These are phyloP conservation scores for Sordariomycetes sp. DNA, from an alignment of 2,329 filamentous ascomycete genomes.

Conservation along the genomic window DNA sequence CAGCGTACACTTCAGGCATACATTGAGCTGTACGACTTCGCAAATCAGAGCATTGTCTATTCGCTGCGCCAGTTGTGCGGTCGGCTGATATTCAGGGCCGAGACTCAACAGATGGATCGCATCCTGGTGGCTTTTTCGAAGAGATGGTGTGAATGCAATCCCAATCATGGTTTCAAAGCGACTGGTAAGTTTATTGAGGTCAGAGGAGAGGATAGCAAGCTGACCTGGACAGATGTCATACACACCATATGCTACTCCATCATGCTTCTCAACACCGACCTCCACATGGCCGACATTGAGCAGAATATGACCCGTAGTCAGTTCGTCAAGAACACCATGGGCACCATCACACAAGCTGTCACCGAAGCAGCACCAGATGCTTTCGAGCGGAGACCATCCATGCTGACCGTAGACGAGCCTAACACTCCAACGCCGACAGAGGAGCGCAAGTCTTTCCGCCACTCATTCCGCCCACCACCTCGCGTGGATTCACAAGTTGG, in stretches of 20 bases:
- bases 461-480: slow-evolving; percentile 42
- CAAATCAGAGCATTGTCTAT: slow-evolving; percentile 67
- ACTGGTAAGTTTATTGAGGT: slow-evolving; percentile 47
- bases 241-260: slow-evolving; percentile 97
- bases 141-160: slow-evolving; percentile 90
- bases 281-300: slow-evolving; percentile 91
- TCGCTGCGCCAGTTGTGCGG: slow-evolving; percentile 74
- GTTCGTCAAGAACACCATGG: slow-evolving; percentile 94
- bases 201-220: not conserved
- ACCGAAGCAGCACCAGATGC: slow-evolving; percentile 61
- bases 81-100: slow-evolving; percentile 74
- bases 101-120: slow-evolving; percentile 94
- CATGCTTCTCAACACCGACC: slow-evolving; percentile 88
- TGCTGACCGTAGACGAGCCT: slow-evolving; percentile 19
- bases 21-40: slow-evolving; percentile 87
- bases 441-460: slow-evolving; percentile 29
- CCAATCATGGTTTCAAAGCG: slow-evolving; percentile 85
- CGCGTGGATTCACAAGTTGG: slow-evolving; percentile 40
- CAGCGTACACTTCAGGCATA: slow-evolving; percentile 62
- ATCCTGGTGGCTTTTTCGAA: slow-evolving; percentile 83
- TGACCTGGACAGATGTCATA: slow-evolving; percentile 62
- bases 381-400: slow-evolving; percentile 46
- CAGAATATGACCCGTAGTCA: slow-evolving; percentile 92
- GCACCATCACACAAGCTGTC: slow-evolving; percentile 72
- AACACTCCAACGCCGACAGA: slow-evolving; percentile 22